Base-by-base conservation (phyloP, 2,329 filamentous ascomycete genomes). In the Arachnomyces sp. region DNA sequence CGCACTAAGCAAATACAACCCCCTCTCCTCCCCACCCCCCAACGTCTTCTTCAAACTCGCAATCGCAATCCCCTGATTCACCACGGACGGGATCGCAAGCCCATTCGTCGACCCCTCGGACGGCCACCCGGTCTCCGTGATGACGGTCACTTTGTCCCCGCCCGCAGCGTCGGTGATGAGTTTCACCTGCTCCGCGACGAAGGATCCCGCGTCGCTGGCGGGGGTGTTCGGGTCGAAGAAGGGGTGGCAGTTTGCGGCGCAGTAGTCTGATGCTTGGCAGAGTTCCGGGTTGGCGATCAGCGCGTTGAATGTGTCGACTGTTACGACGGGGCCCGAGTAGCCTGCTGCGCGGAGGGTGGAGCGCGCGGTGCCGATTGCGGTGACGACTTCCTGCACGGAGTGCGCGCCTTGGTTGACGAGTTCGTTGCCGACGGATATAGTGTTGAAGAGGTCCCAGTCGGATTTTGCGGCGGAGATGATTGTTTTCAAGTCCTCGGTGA, bases 41-140 rank as follows among this genome's bases (percentile, higher is more conserved):
- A 87, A 87, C 2, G 69, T 66, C 29, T 57, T 54, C 58, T 74
- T 76, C 53, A 94, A 75, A 16, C 79, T 81, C 4, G 65, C 58
- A 28, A 94, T 60, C 8, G 87, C 87, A 15, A 61, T 58, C 8
- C 66, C 57, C 60, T 94, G 87, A 49, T 88, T 78, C 8, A 70
- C 64, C n/a, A 66, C 52, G 9, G 78, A 77, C 0, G 86, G 82
- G 2, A 89, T 67, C n/a, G 85, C 85, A 13, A 57, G 54, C 2
- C 77, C 76, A 56, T 92, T 89, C 38, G 70, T 44, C 9, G 67
- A 50, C 13, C 87, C 87, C 49, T 76, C 61, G 58, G 76, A 79
- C 31, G 87, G 87, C 87, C 87, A 94, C 37, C 88, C 88, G 2
- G 82, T 81, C 68, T 94, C 88, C 1, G 84, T 87, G 49, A 93